Evolutionary conservation across 768 basidiomycete species (phyloP).

Genomic region (Calocera viscosa): DNA sequence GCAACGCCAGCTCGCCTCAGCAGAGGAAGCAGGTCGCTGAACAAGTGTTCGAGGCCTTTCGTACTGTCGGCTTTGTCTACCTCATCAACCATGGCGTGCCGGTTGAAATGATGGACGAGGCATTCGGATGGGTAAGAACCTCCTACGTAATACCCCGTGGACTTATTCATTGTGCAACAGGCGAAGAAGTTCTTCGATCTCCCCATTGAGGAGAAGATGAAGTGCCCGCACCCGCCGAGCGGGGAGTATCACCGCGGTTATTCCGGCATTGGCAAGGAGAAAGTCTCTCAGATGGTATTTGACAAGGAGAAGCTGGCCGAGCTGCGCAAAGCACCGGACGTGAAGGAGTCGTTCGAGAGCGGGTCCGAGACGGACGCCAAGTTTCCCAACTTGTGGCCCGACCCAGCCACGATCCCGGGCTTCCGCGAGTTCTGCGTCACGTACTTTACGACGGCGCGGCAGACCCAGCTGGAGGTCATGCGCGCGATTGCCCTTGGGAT

Average conservation of each 20-base stretch:
- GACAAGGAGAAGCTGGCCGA: constrained; percentile 3
- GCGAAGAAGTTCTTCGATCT: constrained; percentile 10
- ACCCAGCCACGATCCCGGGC: neutral
- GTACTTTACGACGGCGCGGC: neutral
- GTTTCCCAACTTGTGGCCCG: neutral
- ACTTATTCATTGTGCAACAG: neutral
- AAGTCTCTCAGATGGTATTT: constrained; percentile 3
- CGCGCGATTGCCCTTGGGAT: constrained; percentile 40
- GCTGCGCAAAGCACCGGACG: constrained; percentile 3
- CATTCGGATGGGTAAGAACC: neutral
- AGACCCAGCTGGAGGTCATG: constrained; percentile 33
- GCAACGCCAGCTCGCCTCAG: neutral
- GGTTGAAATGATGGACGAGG: constrained; percentile 22
- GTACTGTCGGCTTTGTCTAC: constrained; percentile 37
- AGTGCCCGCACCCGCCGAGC: constrained; percentile 37
- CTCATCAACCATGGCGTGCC: constrained; percentile 35
- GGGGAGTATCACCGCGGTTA: constrained; percentile 36
- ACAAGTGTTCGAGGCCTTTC: constrained; percentile 11
- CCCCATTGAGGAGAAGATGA: constrained; percentile 24
- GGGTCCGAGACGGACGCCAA: neutral
- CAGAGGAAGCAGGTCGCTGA: constrained; percentile 6
- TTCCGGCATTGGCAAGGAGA: neutral
- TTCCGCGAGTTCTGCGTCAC: constrained; percentile 6
- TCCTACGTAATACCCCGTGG: neutral
- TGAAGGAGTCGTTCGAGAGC: constrained; percentile 1